phyloP scores from a whole-genome alignment of 352 stramenopile genomes.

The Labyrinthula sp. region DNA sequence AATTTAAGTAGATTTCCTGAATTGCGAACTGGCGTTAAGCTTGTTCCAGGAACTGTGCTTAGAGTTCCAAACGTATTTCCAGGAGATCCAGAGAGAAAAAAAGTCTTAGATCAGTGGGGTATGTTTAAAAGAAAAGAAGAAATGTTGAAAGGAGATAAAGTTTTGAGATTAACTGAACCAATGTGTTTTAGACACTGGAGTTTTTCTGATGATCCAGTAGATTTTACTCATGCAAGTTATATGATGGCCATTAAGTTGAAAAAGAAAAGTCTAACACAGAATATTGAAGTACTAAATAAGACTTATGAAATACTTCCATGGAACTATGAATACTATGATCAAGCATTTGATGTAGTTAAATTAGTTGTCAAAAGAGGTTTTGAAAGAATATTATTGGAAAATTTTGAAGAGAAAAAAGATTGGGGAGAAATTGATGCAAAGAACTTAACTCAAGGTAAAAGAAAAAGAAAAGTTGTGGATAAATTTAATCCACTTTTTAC shows the following conservation, averaged over 20 bases:
- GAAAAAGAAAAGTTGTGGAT: too few relatives aligned
- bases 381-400: background rate
- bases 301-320: too few relatives aligned
- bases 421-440: background rate
- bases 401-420: background rate
- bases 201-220: conserved; percentile 22
- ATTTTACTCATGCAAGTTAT: conserved; percentile 13
- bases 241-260: conserved; percentile 24
- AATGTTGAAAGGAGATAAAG: conserved; percentile 10
- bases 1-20: conserved; percentile 19
- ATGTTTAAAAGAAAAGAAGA: conserved; percentile 10
- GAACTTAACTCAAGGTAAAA: background rate
- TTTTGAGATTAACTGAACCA: conserved; percentile 6
- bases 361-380: background rate
- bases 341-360: background rate
- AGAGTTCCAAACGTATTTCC: too few relatives aligned
- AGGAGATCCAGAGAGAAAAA: conserved; percentile 5
- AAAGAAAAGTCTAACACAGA: too few relatives aligned
- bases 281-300: too few relatives aligned
- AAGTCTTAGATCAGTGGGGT: conserved; percentile 3
- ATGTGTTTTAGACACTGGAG: conserved; percentile 25
- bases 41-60: conserved; percentile 7
- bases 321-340: background rate
- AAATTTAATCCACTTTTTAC: too few relatives aligned
- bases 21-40: background rate